Base-by-base conservation (phyloP, 2,329 filamentous ascomycete species). In the Drechslera avenae region DNA sequence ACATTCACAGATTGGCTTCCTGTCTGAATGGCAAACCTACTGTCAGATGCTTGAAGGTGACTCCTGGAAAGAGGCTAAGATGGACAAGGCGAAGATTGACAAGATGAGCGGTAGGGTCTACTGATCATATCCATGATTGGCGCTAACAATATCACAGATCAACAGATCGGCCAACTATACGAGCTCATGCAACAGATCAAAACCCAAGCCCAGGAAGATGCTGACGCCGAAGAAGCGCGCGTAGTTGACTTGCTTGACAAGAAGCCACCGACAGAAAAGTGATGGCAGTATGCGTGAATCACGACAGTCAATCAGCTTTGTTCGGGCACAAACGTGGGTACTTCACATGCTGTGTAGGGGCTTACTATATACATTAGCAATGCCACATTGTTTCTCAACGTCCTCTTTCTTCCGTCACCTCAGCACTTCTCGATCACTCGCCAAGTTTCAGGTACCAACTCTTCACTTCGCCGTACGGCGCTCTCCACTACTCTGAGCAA, bases 11-110 rank as follows among this genome's bases (percentile, higher is more conserved):
- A 91, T 97, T 64, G 94, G 93, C 1, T 99, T 99, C 73, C 80
- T 99, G 62, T 93, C 90, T 0, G 92, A 97, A 74, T 99, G 93
- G 93, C 94, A 99, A 74, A 78, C 90, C 44, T 99, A 97, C 69
- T 92, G 91, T 2, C 93, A 99, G 72, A 87, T 91, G 70, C 78
- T 99, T 13, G 93, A 97, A 69, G 93, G 92, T 0, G 88, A 96
- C 45, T 74, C 81, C 0, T 97, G 94, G 94, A 81, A 83, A 52
- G 93, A 88, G 1, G 90, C 90, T 57, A 93, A 87, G 72, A 81
- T 97, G 72, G 93, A 97, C 58, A 84, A 85, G 62, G 79, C 78
- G 1, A 96, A 96, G 75, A 79, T 97, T 48, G 87, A 91, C 54
- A 97, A 96, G 75, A 90, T 97, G 91, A 97, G 89, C 72, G 92